These are phyloP conservation scores for Suhomyces panamericanus DNA, from an alignment of 1,139 yeast genomes.

Conservation along the genomic window DNA sequence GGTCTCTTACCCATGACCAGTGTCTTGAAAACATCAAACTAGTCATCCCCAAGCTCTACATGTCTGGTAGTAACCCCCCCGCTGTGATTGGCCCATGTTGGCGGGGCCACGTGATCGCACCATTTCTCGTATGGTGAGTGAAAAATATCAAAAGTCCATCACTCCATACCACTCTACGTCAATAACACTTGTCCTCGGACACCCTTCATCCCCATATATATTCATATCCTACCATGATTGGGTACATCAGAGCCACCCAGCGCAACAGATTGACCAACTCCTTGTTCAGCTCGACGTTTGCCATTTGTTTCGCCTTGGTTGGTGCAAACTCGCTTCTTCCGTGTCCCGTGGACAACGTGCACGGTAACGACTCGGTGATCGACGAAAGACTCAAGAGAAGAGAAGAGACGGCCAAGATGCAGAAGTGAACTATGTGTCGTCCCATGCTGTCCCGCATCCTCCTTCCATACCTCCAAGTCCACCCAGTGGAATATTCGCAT, in stretches of 20 bases:
- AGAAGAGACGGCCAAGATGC: constrained; percentile 9
- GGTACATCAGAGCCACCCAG: constrained; percentile 51
- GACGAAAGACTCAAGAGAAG: constrained; percentile 27
- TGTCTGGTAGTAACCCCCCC: constrained; percentile 1
- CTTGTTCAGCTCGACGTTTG: constrained; percentile 71
- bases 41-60: background rate
- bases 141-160: constrained; percentile 5
- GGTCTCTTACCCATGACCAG: too few relatives aligned
- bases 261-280: constrained; percentile 62
- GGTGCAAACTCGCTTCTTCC: constrained; percentile 69
- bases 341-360: constrained; percentile 66
- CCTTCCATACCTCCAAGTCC: background rate
- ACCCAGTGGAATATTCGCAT: background rate
- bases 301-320: constrained; percentile 68
- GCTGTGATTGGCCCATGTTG: constrained; percentile 3
- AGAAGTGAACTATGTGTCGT: background rate
- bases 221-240: constrained; percentile 19
- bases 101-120: constrained; percentile 7
- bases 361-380: constrained; percentile 43
- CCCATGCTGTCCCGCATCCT: background rate
- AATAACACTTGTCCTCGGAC: background rate
- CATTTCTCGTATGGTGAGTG: background rate
- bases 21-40: too few relatives aligned
- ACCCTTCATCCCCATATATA: background rate
- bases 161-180: background rate